Evolutionary conservation across 129 eudicot genomes (phyloP).

Genomic region (Deinandra increscens): DNA sequence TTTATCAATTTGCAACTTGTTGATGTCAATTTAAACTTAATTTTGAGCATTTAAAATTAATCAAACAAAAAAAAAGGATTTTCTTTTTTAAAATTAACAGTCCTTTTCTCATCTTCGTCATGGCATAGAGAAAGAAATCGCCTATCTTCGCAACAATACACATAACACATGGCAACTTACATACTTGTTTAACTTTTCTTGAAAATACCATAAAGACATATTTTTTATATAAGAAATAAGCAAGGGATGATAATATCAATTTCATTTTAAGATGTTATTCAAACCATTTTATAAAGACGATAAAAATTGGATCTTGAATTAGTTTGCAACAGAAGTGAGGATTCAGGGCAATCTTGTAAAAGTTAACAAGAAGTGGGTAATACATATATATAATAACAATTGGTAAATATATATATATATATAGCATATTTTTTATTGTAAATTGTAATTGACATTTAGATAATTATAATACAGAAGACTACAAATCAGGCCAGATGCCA

Average conservation of each 20-base stretch:
- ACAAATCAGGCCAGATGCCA: background rate
- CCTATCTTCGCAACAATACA: slow-evolving; percentile 16
- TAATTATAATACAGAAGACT: slow-evolving; percentile 2
- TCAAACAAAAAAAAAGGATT: slow-evolving; percentile 2
- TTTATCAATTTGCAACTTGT: slow-evolving; percentile 17
- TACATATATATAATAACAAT: background rate
- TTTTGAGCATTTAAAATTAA: background rate
- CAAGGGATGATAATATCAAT: slow-evolving; percentile 2
- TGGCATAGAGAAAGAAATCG: slow-evolving; percentile 9
- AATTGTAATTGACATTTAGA: slow-evolving; percentile 30
- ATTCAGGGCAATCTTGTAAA: background rate
- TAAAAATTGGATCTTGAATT: slow-evolving; percentile 2
- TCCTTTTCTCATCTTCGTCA: slow-evolving; percentile 26
- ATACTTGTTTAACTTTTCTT: slow-evolving; percentile 20
- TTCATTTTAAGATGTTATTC: background rate
- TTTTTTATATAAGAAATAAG: background rate
- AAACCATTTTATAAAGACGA: background rate
- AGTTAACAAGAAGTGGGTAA: slow-evolving; percentile 20
- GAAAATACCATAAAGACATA: background rate
- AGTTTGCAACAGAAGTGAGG: slow-evolving; percentile 8
- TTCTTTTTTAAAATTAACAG: background rate
- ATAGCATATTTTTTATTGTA: slow-evolving; percentile 12
- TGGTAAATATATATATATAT: too few relatives aligned
- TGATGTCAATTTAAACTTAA: slow-evolving; percentile 4
- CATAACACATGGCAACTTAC: background rate